Percentiles rank a stretch among this genome's conserved stretches.
phyloP scores from a whole-genome alignment of 1,284 basidiomycete genomes.

The Trichosporon sp. region DNA sequence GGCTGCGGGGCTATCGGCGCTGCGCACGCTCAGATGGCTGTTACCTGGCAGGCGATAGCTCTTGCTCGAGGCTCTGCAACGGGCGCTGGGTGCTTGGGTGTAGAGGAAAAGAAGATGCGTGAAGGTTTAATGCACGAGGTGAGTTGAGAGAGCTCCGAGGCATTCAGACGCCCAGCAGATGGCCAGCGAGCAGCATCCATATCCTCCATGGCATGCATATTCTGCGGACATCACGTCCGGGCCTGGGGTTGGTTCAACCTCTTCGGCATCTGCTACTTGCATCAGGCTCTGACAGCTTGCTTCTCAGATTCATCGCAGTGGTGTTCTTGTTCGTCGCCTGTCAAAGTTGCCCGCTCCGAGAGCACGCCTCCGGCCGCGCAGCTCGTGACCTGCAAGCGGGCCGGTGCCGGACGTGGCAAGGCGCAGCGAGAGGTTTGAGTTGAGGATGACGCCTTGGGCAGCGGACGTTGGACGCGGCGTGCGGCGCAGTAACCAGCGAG shows the following conservation, averaged over 20 bases:
- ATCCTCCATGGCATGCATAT: background rate
- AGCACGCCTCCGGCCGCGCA: background rate
- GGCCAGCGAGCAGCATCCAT: background rate
- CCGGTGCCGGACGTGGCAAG: background rate
- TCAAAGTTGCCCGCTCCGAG: background rate
- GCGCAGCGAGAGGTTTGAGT: background rate
- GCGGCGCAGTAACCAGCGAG: too few relatives aligned
- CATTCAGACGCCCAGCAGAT: background rate
- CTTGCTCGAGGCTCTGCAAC: background rate
- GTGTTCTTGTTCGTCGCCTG: background rate
- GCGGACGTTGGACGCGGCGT: too few relatives aligned
- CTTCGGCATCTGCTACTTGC: background rate
- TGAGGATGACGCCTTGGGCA: background rate
- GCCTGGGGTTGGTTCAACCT: background rate
- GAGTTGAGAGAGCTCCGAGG: background rate
- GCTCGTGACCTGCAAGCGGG: background rate
- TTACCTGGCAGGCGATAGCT: background rate
- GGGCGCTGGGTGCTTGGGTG: too few relatives aligned
- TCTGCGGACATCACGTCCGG: background rate
- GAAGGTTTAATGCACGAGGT: background rate
- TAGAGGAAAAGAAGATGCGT: background rate
- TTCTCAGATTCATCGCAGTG: background rate
- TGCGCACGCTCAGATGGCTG: background rate
- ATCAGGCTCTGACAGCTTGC: too few relatives aligned
- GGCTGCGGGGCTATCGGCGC: background rate